Evolutionary conservation across 176 grass and related monocot genomes (phyloP).

Genomic region (Ampelocalamus luodianensis): DNA sequence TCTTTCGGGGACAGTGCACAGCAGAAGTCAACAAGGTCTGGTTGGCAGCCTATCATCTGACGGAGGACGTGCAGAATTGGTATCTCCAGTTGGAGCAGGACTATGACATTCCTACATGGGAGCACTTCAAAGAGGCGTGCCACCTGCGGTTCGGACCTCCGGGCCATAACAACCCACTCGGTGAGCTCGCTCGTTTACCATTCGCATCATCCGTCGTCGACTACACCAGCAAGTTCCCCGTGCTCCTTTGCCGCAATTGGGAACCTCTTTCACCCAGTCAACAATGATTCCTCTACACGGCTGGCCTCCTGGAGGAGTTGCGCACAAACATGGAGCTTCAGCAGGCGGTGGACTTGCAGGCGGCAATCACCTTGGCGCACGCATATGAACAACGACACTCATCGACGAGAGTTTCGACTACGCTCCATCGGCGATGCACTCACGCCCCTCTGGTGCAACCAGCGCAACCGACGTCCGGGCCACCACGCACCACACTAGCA

Average conservation of each 20-base stretch:
- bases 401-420: too few species aligned
- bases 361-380: not conserved
- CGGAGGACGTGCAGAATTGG: not conserved
- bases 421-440: too few species aligned
- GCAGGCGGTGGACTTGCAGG: not conserved
- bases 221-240: not conserved
- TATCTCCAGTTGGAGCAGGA: not conserved
- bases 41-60: not conserved
- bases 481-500: not conserved
- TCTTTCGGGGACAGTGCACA: not conserved
- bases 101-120: not conserved
- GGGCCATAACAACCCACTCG: not conserved
- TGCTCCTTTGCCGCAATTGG: not conserved
- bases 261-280: not conserved
- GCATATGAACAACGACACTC: not conserved
- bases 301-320: not conserved
- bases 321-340: not conserved
- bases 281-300: not conserved
- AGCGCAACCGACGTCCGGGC: fast-evolving
- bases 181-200: not conserved
- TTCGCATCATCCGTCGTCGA: fast-evolving
- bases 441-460: not conserved
- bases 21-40: not conserved
- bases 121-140: not conserved
- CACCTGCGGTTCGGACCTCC: not conserved